Base-by-base conservation (phyloP, 768 basidiomycete genomes). In the Boletus tylopilopsis region DNA sequence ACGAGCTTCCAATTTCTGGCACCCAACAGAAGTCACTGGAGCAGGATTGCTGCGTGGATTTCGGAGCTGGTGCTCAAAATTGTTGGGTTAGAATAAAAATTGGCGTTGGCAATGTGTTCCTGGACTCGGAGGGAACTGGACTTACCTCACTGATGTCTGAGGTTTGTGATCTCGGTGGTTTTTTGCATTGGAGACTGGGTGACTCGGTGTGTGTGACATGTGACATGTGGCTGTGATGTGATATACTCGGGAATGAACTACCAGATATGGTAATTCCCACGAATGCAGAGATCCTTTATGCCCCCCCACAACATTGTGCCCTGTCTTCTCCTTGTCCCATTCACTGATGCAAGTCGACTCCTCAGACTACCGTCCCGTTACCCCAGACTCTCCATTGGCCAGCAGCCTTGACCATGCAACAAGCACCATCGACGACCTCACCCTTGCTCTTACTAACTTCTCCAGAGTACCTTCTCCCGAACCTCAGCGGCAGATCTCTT, bases 401-500 rank as follows among this genome's bases (percentile, higher is more conserved):
- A 77, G 63, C 61, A 81, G 75, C 56, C 70, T 80, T 30, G 66
- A 80, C 64, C 71, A 75, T 60, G 76, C 78, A 18, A 76, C 77
- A 5, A 76, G 68, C 52, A 87, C 84, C 43, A 82, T 92, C 65
- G 86, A 93, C 71, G 86, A 91, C 67, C 73, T 93, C 39, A 91
- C 88, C 0, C 68, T 77, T 35, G 87, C 87, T 4, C 66, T 93
- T 52, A 73, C 80, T 44, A 81, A 82, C 64, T 84, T 87, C 67
- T 87, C 90, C 25, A 78, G 83, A 33, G 73, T 81, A 18, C 78
- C 82, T 2, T 87, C 88, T n/a, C 89, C 87, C 19, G 88, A 90
- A 47, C 81, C 78, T 22, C 71, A 73, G 24, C 61, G 70, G 32
- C 58, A 74, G 29, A 57, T 80, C 15, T 67, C 68, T 22, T 90